phyloP scores from a whole-genome alignment of 2,329 filamentous ascomycete genomes.

The Pseudonectria buxi region DNA sequence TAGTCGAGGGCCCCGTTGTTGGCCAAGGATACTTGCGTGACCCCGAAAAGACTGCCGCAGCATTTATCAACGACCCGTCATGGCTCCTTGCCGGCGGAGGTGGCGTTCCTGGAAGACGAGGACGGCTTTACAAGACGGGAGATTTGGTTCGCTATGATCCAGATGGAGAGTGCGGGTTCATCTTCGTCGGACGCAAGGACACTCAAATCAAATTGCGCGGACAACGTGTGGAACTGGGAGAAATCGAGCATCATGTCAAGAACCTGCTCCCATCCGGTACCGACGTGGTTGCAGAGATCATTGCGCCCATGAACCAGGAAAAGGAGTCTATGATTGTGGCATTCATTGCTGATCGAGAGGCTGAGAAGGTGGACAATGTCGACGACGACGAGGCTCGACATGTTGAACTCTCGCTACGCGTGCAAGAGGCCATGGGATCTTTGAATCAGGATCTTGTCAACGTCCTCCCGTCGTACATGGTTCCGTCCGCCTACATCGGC shows the following conservation, averaged over 20 bases:
- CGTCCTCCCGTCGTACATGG: conserved; percentile 18
- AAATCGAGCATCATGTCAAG: conserved; percentile 27
- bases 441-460: conserved; percentile 15
- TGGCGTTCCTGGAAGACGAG: conserved; percentile 24
- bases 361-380: conserved; percentile 1
- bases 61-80: conserved; percentile 28
- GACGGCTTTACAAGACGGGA: conserved; percentile 38
- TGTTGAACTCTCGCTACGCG: conserved; percentile 14
- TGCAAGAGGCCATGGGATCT: conserved; percentile 10
- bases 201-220: conserved; percentile 56
- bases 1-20: conserved; percentile 38
- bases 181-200: conserved; percentile 52
- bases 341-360: conserved; percentile 17
- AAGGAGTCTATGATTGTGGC: conserved; percentile 21
- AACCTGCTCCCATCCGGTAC: conserved; percentile 30
- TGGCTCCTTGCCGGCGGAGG: conserved; percentile 32
- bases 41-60: conserved; percentile 20
- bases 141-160: conserved; percentile 37
- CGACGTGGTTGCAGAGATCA: conserved; percentile 42
- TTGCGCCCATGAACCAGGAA: conserved; percentile 31
- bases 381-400: conserved; percentile 9
- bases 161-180: conserved; percentile 23
- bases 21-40: conserved; percentile 43
- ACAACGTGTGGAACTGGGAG: conserved; percentile 49
- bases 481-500: conserved; percentile 15